Percentiles rank a stretch among this genome's conserved stretches.
Conservation (phyloP, 2,329 filamentous ascomycete genomes). For the Neonectria coccinea region DNA sequence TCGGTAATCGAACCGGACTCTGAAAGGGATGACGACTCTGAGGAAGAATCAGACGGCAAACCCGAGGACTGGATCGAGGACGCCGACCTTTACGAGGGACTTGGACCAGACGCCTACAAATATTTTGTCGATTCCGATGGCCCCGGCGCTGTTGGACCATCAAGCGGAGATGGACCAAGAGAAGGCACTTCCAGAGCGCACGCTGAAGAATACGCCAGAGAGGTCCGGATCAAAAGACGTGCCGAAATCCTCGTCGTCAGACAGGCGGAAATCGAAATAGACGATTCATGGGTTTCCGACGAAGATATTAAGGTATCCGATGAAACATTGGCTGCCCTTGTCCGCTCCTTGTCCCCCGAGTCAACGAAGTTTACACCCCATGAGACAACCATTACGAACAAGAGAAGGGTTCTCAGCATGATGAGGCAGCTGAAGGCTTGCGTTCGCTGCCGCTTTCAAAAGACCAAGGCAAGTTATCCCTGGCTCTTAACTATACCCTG, state of each 20-base stretch:
- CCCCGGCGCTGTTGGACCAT: neutral
- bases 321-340: too few species aligned
- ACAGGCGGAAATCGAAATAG: too few species aligned
- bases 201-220: neutral
- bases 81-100: neutral
- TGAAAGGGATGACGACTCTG: neutral
- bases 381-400: neutral
- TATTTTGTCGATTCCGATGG: neutral
- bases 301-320: too few species aligned
- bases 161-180: neutral
- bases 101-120: neutral
- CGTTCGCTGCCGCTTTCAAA: constrained; percentile 40
- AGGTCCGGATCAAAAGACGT: neutral
- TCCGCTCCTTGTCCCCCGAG: neutral
- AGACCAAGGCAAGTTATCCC: constrained; percentile 34
- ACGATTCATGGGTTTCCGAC: too few species aligned
- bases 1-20: neutral
- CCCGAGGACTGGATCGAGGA: neutral
- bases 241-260: neutral
- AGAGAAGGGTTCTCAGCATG: constrained; percentile 8
- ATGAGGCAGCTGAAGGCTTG: constrained; percentile 30
- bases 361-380: neutral
- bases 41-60: neutral
- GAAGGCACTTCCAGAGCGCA: neutral
- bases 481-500: neutral